Percentiles rank a stretch among this genome's conserved stretches.
Conservation (phyloP, 2,329 filamentous ascomycete species). For the Sarocladiaceae sp. region DNA sequence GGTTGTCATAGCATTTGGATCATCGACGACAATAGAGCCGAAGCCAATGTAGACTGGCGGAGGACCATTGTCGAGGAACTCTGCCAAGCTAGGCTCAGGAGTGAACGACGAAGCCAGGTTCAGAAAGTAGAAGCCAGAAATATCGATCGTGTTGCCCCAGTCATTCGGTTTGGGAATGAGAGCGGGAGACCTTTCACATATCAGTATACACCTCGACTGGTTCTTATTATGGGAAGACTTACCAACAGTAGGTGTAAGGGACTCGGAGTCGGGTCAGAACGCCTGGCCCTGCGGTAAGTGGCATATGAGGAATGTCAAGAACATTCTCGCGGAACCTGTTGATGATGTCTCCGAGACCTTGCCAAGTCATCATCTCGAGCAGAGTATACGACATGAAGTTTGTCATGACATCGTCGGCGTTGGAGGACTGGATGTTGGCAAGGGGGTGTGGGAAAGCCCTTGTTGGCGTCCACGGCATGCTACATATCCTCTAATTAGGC, state of each 20-base stretch:
- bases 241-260: constrained; percentile 88
- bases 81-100: constrained; percentile 57
- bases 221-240: constrained; percentile 19
- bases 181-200: constrained; percentile 50
- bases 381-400: constrained; percentile 81
- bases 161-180: constrained; percentile 74
- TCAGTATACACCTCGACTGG: constrained; percentile 9
- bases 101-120: constrained; percentile 60
- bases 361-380: constrained; percentile 90
- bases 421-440: constrained; percentile 71
- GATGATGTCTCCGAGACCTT: constrained; percentile 84
- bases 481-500: constrained; percentile 25
- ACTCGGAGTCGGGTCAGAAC: constrained; percentile 69
- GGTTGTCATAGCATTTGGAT: constrained; percentile 63
- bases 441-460: constrained; percentile 81
- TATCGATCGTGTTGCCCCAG: constrained; percentile 64
- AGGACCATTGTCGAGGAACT: constrained; percentile 61
- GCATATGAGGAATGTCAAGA: constrained; percentile 70
- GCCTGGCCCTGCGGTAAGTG: constrained; percentile 75
- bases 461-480: constrained; percentile 87
- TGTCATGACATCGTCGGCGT: constrained; percentile 68
- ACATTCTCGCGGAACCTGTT: constrained; percentile 75
- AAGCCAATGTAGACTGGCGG: constrained; percentile 79
- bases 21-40: constrained; percentile 74
- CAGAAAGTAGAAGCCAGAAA: constrained; percentile 73